Evolutionary conservation across 2,329 filamentous ascomycete species (phyloP), one percentile per base, ranked within the genome.

Genomic region (Sphaerostilbella broomeana): DNA sequence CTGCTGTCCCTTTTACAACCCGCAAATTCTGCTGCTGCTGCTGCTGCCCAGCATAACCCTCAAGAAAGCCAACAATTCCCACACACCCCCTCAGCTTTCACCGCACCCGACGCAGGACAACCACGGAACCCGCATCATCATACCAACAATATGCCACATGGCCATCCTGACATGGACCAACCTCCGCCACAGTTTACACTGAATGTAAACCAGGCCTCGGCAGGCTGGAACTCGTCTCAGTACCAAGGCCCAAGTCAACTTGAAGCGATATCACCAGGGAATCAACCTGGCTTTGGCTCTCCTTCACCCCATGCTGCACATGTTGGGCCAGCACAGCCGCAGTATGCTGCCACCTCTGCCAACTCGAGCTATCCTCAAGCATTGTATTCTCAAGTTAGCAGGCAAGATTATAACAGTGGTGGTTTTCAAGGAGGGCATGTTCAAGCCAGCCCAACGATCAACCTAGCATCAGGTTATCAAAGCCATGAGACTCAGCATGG

Each of bases 51-150:
- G 35, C 42, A 43, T 16, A 12, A 41, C n/a, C 27, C 42, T 40
- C 49, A 49, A 25, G 35, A 46, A 26, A 42, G 46, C 25, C 29
- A 40, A 43, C 58, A 55, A 40, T 52, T 58, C 44, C 70, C 67
- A 28, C 68, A 69, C 35, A 76, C 74, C 5, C 72, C 77, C 7
- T 57, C 34, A 11, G 13, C 36, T 8, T 38, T 34, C 13, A 31
- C 22, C 11, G 15, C 67, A 35, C 55, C 58, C 5, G 67, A 72
- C 18, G 66, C 70, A 16, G 55, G 70, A 19, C 69, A 74, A 52
- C 75, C 79, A 11, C 65, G 63, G 27, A 75, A 72, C 28, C 77
- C 79, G 6, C 77, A 79, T 52, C 69, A 74, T 40, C 70, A 73
- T 35, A 65, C 71, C 11, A 56, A 61, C 28, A 55, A 61, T 27